Evolutionary conservation across 2,329 filamentous ascomycete genomes (phyloP).

Genomic region (Trematosphaeria pertusa): DNA sequence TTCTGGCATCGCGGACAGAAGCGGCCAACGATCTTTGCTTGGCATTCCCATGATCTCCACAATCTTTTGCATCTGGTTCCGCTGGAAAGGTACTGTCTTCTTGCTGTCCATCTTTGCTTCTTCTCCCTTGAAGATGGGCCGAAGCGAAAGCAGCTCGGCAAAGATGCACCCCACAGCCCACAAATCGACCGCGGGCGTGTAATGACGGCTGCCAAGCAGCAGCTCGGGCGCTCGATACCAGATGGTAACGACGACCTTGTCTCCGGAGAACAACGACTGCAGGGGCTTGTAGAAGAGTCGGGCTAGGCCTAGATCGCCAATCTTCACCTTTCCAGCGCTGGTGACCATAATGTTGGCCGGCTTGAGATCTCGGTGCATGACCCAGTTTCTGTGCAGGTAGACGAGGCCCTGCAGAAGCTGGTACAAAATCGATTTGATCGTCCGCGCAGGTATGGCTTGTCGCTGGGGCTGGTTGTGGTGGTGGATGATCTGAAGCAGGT

Average conservation of each 20-base stretch:
- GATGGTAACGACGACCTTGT: constrained; percentile 98
- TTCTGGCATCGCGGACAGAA: constrained; percentile 85
- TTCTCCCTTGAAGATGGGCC: constrained; percentile 97
- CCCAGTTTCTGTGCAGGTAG: constrained; percentile 96
- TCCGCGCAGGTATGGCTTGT: constrained; percentile 85
- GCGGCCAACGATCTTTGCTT: constrained; percentile 86
- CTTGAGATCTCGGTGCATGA: constrained; percentile 94
- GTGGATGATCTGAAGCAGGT: constrained; percentile 96
- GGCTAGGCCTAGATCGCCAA: constrained; percentile 91
- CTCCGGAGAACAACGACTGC: constrained; percentile 88
- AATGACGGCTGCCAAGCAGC: constrained; percentile 90
- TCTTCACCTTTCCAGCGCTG: constrained; percentile 85
- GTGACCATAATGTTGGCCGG: constrained; percentile 99
- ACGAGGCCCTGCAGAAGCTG: constrained; percentile 94
- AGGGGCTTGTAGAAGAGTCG: constrained; percentile 93
- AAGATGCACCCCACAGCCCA: constrained; percentile 99
- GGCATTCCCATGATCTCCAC: constrained; percentile 95
- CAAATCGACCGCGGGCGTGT: constrained; percentile 94
- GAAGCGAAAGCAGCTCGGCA: constrained; percentile 85
- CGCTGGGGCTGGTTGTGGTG: constrained; percentile 91
- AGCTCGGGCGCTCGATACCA: constrained; percentile 98
- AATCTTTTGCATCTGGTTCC: constrained; percentile 99
- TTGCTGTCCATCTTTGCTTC: constrained; percentile 99
- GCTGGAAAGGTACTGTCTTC: constrained; percentile 95
- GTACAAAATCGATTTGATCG: constrained; percentile 93